Evolutionary conservation across 352 stramenopile species (phyloP).

Genomic region (Globisporangium radiosum): DNA sequence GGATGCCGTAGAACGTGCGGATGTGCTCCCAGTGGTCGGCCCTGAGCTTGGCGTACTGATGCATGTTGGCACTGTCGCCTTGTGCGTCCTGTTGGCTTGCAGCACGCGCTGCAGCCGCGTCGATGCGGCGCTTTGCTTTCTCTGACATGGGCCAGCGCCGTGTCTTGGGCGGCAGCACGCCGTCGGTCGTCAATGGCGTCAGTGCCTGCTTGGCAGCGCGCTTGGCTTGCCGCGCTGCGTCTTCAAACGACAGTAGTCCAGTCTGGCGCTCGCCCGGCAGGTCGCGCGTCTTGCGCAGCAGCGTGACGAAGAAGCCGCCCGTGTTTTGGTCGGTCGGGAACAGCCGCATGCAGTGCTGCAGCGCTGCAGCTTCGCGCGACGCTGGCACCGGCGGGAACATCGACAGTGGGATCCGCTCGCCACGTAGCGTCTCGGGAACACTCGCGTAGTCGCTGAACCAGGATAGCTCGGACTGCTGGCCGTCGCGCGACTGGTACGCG

Average conservation of each 20-base stretch:
- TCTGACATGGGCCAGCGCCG: slow-evolving; percentile 32
- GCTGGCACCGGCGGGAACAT: slow-evolving; percentile 83
- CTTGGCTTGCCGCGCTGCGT: slow-evolving; percentile 8
- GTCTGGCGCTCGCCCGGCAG: slow-evolving; percentile 28
- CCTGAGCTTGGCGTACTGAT: slow-evolving; percentile 47
- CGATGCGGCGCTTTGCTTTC: slow-evolving; percentile 20
- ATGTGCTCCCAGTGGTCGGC: slow-evolving; percentile 52
- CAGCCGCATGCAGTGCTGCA: slow-evolving; percentile 88
- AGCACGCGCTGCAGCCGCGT: slow-evolving; percentile 9
- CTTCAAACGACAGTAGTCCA: slow-evolving; percentile 43
- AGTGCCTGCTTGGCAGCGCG: slow-evolving; percentile 20
- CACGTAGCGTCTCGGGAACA: slow-evolving; percentile 47
- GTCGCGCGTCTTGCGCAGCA: slow-evolving; percentile 81
- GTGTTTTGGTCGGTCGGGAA: slow-evolving; percentile 97
- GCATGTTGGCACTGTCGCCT: slow-evolving; percentile 17
- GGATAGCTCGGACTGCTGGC: slow-evolving; percentile 20
- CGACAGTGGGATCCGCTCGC: slow-evolving; percentile 51
- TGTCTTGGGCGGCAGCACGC: slow-evolving; percentile 18
- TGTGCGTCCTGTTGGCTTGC: slow-evolving; percentile 6
- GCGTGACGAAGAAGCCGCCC: slow-evolving; percentile 96
- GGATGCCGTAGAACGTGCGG: slow-evolving; percentile 57
- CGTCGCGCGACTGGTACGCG: slow-evolving; percentile 53
- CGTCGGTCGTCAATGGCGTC: slow-evolving; percentile 20
- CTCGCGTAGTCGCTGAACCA: slow-evolving; percentile 57
- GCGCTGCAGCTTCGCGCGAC: slow-evolving; percentile 31